Conservation (phyloP, 345 rosid species). For the Camelina laxa region DNA sequence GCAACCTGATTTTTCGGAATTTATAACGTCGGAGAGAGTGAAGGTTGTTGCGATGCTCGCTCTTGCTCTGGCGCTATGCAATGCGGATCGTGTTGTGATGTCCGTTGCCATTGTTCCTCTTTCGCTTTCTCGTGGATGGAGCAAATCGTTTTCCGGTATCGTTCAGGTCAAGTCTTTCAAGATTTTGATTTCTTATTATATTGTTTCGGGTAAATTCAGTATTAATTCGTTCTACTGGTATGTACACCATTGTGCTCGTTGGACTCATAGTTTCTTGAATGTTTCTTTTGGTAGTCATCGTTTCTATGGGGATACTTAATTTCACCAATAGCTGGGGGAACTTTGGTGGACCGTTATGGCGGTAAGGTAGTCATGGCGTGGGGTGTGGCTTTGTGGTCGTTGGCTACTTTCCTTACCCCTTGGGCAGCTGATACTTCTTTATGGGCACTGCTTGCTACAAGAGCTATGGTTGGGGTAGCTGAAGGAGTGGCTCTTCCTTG, state of each 20-base stretch:
- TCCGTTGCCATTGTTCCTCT: constrained; percentile 93
- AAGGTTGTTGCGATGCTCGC: constrained; percentile 95
- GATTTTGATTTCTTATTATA: background rate
- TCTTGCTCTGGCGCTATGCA: constrained; percentile 81
- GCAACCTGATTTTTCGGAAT: constrained; percentile 67
- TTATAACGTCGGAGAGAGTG: constrained; percentile 91
- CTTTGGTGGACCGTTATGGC: constrained; percentile 89
- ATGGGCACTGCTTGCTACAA: constrained; percentile 67
- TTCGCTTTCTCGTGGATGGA: constrained; percentile 88
- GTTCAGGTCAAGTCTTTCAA: constrained; percentile 66
- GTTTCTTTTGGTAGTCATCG: constrained; percentile 67
- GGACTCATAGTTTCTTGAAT: constrained; percentile 23
- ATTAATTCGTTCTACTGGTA: background rate
- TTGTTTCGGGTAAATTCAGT: background rate
- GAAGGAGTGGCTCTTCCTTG: constrained; percentile 99
- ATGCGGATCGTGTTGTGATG: constrained; percentile 94
- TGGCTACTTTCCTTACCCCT: constrained; percentile 91
- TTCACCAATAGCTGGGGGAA: constrained; percentile 92
- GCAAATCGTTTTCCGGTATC: constrained; percentile 94
- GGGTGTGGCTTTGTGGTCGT: constrained; percentile 94
- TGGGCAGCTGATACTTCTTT: constrained; percentile 95
- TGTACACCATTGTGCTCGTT: background rate
- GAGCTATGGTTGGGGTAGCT: constrained; percentile 89
- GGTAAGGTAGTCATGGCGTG: constrained; percentile 93
- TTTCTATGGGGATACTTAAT: constrained; percentile 95